Evolutionary conservation across 352 stramenopile species (phyloP).

Genomic region (Aphanomyces stellatus): DNA sequence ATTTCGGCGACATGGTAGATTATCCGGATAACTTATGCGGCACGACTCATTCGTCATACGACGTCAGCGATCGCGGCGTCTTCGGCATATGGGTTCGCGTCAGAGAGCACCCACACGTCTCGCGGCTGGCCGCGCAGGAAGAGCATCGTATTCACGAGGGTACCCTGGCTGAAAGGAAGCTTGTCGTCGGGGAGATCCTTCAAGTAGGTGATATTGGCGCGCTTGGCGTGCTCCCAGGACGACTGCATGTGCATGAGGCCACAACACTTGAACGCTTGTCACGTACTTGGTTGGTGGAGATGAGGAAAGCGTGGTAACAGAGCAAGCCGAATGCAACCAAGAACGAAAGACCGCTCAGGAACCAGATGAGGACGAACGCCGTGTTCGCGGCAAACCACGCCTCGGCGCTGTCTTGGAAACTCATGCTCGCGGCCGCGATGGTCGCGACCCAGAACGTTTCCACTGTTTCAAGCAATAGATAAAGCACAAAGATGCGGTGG

Average conservation of each 20-base stretch:
- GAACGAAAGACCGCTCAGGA: conserved; percentile 47
- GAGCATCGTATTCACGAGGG: conserved; percentile 48
- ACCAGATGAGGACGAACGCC: conserved; percentile 51
- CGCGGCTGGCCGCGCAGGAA: conserved; percentile 39
- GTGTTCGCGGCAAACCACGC: conserved; percentile 68
- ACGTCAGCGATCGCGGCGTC: too few species aligned
- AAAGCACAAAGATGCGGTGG: conserved; percentile 53
- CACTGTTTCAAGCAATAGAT: conserved; percentile 47
- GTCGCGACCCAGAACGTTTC: conserved; percentile 42
- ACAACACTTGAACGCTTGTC: neutral
- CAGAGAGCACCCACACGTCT: conserved; percentile 68
- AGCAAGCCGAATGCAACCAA: conserved; percentile 52
- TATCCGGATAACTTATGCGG: neutral
- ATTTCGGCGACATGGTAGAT: neutral
- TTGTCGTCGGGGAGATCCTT: conserved; percentile 41
- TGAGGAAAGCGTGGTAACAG: conserved; percentile 57
- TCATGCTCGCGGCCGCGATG: conserved; percentile 42
- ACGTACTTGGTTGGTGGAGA: conserved; percentile 53
- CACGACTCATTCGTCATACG: too few species aligned
- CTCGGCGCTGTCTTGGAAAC: conserved; percentile 43
- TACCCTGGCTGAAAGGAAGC: conserved; percentile 56
- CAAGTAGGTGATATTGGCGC: conserved; percentile 66
- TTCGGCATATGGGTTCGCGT: too few species aligned
- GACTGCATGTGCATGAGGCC: conserved; percentile 26
- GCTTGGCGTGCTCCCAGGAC: conserved; percentile 65